Percentiles rank a stretch among this genome's conserved stretches.
phyloP scores from a whole-genome alignment of 305 asterid genomes.

The Plantago coronopus region DNA sequence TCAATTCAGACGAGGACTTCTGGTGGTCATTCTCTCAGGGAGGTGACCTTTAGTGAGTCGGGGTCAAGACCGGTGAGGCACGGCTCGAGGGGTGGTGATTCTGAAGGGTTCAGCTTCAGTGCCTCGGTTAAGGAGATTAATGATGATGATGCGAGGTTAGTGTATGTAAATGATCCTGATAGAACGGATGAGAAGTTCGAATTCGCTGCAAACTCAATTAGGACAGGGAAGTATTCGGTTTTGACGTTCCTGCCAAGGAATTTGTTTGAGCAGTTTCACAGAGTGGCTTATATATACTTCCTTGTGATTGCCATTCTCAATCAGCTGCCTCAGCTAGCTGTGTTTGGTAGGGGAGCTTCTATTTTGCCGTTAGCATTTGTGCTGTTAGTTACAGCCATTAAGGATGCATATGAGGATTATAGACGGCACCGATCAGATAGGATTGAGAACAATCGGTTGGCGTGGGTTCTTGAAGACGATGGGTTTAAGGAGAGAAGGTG shows the following conservation, averaged over 20 bases:
- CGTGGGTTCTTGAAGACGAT: slow-evolving; percentile 51
- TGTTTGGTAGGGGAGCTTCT: slow-evolving; percentile 87
- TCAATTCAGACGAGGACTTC: slow-evolving; percentile 54
- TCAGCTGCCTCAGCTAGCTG: slow-evolving; percentile 97
- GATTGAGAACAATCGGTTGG: slow-evolving; percentile 81
- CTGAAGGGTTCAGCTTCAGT: slow-evolving; percentile 54
- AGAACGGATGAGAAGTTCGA: slow-evolving; percentile 64
- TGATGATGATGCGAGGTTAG: slow-evolving; percentile 83
- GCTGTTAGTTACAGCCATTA: slow-evolving; percentile 78
- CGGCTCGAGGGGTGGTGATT: slow-evolving; percentile 74
- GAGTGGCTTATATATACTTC: slow-evolving; percentile 92
- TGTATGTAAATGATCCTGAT: slow-evolving; percentile 65
- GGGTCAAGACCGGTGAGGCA: slow-evolving; percentile 47
- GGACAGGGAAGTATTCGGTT: slow-evolving; percentile 70
- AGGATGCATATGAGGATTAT: slow-evolving; percentile 88
- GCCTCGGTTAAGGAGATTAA: slow-evolving; percentile 75
- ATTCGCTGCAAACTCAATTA: slow-evolving; percentile 69
- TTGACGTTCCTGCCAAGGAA: slow-evolving; percentile 90
- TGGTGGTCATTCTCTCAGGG: slow-evolving; percentile 58
- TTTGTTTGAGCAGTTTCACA: slow-evolving; percentile 92
- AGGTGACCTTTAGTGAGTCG: slow-evolving; percentile 53
- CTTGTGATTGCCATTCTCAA: slow-evolving; percentile 90
- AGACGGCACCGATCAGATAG: slow-evolving; percentile 84
- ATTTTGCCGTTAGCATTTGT: slow-evolving; percentile 82
- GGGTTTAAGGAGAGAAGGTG: slow-evolving; percentile 64